Evolutionary conservation across 495 filamentous ascomycete species (phyloP).

Genomic region (Parathielavia appendiculata): DNA sequence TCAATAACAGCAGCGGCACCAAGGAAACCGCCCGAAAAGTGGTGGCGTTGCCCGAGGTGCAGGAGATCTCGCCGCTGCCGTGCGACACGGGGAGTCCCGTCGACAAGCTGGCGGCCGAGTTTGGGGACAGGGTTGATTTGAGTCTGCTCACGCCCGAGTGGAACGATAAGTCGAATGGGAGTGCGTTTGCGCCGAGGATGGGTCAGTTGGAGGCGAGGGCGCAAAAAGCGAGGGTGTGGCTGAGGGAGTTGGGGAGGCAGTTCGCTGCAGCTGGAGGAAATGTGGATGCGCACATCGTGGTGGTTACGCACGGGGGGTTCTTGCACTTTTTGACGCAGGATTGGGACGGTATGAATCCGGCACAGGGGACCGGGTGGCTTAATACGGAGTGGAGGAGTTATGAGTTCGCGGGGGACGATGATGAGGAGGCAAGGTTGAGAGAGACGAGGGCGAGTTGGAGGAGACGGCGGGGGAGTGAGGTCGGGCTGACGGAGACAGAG

Average conservation of each 20-base stretch:
- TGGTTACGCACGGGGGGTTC: slow-evolving; percentile 49
- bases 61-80: slow-evolving; percentile 70
- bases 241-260: slow-evolving; percentile 48
- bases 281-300: slow-evolving; percentile 54
- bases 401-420: slow-evolving; percentile 54
- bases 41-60: slow-evolving; percentile 64
- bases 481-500: slow-evolving; percentile 44
- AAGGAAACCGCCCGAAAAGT: slow-evolving; percentile 4
- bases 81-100: slow-evolving; percentile 71
- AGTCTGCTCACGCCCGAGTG: slow-evolving; percentile 56
- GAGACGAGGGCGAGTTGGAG: slow-evolving; percentile 57
- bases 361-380: slow-evolving; percentile 69
- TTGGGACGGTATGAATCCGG: slow-evolving; percentile 58
- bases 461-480: slow-evolving; percentile 44
- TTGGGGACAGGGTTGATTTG: slow-evolving; percentile 60
- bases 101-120: slow-evolving; percentile 51
- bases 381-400: slow-evolving; percentile 82
- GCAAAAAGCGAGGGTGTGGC: slow-evolving; percentile 58
- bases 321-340: slow-evolving; percentile 74
- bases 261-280: slow-evolving; percentile 34
- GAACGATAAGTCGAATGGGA: slow-evolving; percentile 57
- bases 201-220: slow-evolving; percentile 59
- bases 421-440: slow-evolving; percentile 54
- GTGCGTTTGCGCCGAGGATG: slow-evolving; percentile 53
- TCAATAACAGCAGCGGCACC: slow-evolving; percentile 27